phyloP scores from a whole-genome alignment of 2,329 filamentous ascomycete genomes.

The Aspergillus sp. region DNA sequence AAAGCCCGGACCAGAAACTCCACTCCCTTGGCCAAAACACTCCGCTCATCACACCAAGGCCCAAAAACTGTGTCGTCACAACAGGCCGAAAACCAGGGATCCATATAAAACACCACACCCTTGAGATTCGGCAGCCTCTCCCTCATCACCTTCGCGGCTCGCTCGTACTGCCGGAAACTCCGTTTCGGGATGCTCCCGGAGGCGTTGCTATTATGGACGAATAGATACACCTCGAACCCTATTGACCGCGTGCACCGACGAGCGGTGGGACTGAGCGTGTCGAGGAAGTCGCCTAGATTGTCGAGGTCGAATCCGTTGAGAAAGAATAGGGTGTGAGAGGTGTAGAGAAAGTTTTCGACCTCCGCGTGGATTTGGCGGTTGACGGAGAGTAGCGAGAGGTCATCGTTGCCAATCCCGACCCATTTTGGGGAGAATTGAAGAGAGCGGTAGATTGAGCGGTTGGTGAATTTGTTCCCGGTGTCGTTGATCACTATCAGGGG shows the following conservation, averaged over 20 bases:
- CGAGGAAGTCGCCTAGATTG: slow-evolving; percentile 30
- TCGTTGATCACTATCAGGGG: slow-evolving; percentile 37
- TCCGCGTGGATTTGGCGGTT: slow-evolving; percentile 38
- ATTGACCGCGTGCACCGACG: slow-evolving; percentile 33
- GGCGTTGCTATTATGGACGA: slow-evolving; percentile 26
- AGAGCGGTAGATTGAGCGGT: slow-evolving; percentile 30
- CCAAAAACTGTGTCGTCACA: slow-evolving; percentile 20
- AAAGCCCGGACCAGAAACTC: slow-evolving; percentile 32
- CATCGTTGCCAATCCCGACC: slow-evolving; percentile 29
- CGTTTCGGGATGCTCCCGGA: slow-evolving; percentile 27
- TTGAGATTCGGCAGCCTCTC: slow-evolving; percentile 28
- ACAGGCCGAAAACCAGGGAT: slow-evolving; percentile 36
- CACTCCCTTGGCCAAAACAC: slow-evolving; percentile 31
- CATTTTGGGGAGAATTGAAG: slow-evolving; percentile 36
- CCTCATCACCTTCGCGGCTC: slow-evolving; percentile 24
- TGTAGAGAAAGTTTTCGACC: slow-evolving; percentile 36
- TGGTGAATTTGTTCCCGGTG: slow-evolving; percentile 33
- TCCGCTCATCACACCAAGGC: slow-evolving; percentile 16
- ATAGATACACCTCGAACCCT: slow-evolving; percentile 38
- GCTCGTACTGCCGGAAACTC: slow-evolving; percentile 30
- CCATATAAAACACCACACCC: slow-evolving; percentile 32
- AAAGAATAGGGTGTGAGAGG: slow-evolving; percentile 36
- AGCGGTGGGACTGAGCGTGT: slow-evolving; percentile 33
- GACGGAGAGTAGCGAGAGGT: slow-evolving; percentile 29
- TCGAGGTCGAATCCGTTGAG: slow-evolving; percentile 34